Conservation (phyloP, 2,329 filamentous ascomycete species). For the Fusarium graminum region DNA sequence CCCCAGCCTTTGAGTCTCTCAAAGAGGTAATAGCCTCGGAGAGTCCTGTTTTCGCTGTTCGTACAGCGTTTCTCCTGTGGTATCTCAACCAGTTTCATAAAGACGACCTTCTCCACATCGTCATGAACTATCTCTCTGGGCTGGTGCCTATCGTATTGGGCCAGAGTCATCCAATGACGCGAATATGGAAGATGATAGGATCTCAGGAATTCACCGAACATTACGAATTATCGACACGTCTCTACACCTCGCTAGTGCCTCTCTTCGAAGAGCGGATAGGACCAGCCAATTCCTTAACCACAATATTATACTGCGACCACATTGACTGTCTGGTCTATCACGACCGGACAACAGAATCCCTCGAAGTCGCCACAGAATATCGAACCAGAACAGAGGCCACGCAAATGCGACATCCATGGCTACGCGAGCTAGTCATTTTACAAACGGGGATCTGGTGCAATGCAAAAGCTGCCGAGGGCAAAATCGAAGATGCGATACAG, state of each 20-base stretch:
- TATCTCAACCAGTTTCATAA: conserved; percentile 54
- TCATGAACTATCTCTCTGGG: conserved; percentile 51
- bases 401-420: conserved; percentile 50
- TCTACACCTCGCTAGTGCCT: conserved; percentile 52
- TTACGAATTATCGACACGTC: conserved; percentile 50
- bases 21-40: conserved; percentile 52
- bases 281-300: conserved; percentile 52
- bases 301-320: conserved; percentile 53
- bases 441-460: conserved; percentile 51
- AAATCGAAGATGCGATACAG: conserved; percentile 50
- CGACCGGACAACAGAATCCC: conserved; percentile 46
- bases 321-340: conserved; percentile 52
- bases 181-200: conserved; percentile 52
- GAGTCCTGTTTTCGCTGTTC: conserved; percentile 52
- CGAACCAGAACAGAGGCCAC: conserved; percentile 50
- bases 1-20: conserved; percentile 54
- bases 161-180: conserved; percentile 49
- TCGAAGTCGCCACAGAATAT: conserved; percentile 50
- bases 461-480: conserved; percentile 50
- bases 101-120: conserved; percentile 51
- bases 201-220: conserved; percentile 52
- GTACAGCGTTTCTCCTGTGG: conserved; percentile 54
- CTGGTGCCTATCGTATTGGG: conserved; percentile 52
- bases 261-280: conserved; percentile 51
- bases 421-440: conserved; percentile 51